Percentiles rank a stretch among this genome's conserved stretches.
These are phyloP conservation scores for Russula foetens DNA, from an alignment of 768 basidiomycete genomes.

Conservation along the genomic window DNA sequence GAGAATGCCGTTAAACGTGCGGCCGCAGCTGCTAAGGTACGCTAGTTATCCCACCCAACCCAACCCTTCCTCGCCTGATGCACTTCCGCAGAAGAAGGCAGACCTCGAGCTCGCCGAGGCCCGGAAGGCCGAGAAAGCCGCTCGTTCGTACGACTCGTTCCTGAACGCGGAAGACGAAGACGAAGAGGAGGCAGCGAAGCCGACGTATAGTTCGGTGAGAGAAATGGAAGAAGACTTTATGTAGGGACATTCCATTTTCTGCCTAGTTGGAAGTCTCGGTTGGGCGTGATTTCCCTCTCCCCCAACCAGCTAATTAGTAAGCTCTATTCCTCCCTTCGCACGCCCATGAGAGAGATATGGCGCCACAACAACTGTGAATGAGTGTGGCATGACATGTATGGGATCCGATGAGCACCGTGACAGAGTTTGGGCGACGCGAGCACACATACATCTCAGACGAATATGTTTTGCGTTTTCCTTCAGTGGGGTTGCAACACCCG, in stretches of 20 bases:
- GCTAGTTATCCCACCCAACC: background rate
- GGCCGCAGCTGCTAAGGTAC: constrained; percentile 61
- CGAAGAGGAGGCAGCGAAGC: constrained; percentile 37
- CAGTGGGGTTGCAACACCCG: too few relatives aligned
- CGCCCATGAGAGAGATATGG: too few relatives aligned
- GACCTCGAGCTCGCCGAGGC: constrained; percentile 66
- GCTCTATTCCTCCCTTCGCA: too few relatives aligned
- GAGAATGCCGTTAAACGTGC: constrained; percentile 60
- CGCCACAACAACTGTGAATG: too few relatives aligned
- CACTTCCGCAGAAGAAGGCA: constrained; percentile 54
- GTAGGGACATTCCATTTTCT: constrained; percentile 30
- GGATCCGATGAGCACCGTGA: too few relatives aligned
- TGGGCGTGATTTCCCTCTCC: too few relatives aligned
- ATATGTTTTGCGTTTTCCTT: too few relatives aligned
- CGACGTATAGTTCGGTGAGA: constrained; percentile 48
- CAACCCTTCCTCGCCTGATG: background rate
- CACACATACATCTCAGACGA: too few relatives aligned
- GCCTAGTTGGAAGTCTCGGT: too few relatives aligned
- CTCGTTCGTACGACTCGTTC: constrained; percentile 77
- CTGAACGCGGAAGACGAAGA: constrained; percentile 56
- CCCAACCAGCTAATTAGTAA: too few relatives aligned
- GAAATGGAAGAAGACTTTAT: constrained; percentile 89
- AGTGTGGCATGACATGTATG: too few relatives aligned
- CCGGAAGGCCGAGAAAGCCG: constrained; percentile 81
- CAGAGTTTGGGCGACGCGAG: too few relatives aligned